Conservation (phyloP, 192 early-diverging fungal species). For the Pilaira anomala region DNA sequence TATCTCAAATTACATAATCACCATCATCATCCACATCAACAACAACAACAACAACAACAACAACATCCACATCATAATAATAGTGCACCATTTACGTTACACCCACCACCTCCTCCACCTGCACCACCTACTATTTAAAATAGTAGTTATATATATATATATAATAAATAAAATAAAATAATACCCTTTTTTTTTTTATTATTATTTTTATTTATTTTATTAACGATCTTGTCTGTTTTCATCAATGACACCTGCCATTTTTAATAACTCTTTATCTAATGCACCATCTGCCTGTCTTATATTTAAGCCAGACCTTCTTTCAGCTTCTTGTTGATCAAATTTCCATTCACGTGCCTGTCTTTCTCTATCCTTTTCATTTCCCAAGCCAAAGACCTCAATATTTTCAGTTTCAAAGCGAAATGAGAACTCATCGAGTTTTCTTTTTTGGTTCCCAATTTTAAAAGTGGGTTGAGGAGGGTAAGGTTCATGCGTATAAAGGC, state of each 20-base stretch:
- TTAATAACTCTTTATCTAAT: constrained; percentile 42
- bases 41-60: neutral
- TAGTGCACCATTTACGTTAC: neutral
- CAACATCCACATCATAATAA: constrained; percentile 2
- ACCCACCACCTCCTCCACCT: constrained; percentile 1
- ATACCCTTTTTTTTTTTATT: neutral
- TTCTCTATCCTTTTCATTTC: constrained; percentile 38
- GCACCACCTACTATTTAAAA: neutral
- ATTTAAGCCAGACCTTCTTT: constrained; percentile 40
- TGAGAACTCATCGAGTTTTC: constrained; percentile 27
- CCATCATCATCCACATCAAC: neutral
- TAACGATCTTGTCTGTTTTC: constrained; percentile 20
- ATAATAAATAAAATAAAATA: too few relatives aligned
- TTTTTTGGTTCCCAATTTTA: constrained; percentile 9
- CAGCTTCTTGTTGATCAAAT: constrained; percentile 49
- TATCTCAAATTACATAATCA: too few relatives aligned
- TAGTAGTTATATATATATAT: too few relatives aligned
- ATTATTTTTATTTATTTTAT: neutral
- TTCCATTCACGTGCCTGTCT: constrained; percentile 45
- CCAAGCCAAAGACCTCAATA: constrained; percentile 54
- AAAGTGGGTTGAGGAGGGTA: constrained; percentile 37
- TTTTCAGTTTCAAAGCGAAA: constrained; percentile 42
- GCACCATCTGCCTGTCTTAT: constrained; percentile 35
- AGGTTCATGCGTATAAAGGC: constrained; percentile 41
- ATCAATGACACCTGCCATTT: constrained; percentile 36